These are phyloP conservation scores for Trypanosoma vivax DNA, from an alignment of 208 protist species.

Conservation along the genomic window DNA sequence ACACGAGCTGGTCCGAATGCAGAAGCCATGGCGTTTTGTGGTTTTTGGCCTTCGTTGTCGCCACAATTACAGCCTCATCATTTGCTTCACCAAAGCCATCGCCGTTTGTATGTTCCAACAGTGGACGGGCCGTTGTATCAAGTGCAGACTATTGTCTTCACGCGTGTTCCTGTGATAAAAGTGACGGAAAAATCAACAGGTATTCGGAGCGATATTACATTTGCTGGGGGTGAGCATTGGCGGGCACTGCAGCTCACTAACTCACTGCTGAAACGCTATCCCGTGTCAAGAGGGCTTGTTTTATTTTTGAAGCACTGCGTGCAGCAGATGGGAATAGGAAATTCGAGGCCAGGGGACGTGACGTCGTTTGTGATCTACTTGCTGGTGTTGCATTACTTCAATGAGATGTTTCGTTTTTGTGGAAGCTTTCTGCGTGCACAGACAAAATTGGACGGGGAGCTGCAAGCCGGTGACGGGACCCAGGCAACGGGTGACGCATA, in stretches of 20 bases:
- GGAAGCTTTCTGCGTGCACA: constrained; percentile 28
- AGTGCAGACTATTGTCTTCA: constrained; percentile 72
- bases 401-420: constrained; percentile 41
- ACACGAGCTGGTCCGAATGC: constrained; percentile 21
- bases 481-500: too few species aligned
- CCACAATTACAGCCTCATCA: neutral
- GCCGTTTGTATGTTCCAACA: constrained; percentile 39
- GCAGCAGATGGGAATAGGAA: constrained; percentile 46
- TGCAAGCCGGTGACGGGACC: neutral
- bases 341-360: constrained; percentile 65
- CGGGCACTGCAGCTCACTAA: constrained; percentile 76
- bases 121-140: constrained; percentile 51
- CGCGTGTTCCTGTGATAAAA: constrained; percentile 83
- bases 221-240: constrained; percentile 83
- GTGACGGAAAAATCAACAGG: constrained; percentile 54
- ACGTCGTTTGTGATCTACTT: constrained; percentile 85
- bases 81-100: constrained; percentile 1
- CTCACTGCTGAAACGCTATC: constrained; percentile 45
- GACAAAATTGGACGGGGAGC: constrained; percentile 10
- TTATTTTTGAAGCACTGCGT: constrained; percentile 83
- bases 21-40: constrained; percentile 3
- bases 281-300: constrained; percentile 61
- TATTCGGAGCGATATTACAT: constrained; percentile 74
- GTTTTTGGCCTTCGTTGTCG: constrained; percentile 4
- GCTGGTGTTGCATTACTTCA: constrained; percentile 78